phyloP scores from a whole-genome alignment of 2,329 filamentous ascomycete species.

The Basipetospora chlamydospora region DNA sequence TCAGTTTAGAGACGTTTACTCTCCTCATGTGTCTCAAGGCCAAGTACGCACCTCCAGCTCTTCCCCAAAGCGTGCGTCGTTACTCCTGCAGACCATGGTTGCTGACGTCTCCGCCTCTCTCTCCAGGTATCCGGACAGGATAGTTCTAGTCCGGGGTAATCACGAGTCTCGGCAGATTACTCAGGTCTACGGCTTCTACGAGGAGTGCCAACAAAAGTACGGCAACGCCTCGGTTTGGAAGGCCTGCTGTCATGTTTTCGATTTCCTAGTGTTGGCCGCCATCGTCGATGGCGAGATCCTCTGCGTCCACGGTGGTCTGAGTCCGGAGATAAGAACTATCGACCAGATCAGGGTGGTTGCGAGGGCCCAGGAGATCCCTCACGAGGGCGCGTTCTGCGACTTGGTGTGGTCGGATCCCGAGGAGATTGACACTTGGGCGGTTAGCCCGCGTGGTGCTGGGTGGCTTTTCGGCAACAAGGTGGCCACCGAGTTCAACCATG shows the following conservation, averaged over 20 bases:
- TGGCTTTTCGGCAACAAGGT: conserved; percentile 98
- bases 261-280: conserved; percentile 89
- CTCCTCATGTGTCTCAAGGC: conserved; percentile 88
- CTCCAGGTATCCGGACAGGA: conserved; percentile 86
- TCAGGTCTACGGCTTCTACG: conserved; percentile 98
- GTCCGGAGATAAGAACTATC: conserved; percentile 86
- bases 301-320: conserved; percentile 87
- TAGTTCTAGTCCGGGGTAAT: conserved; percentile 93
- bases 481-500: conserved; percentile 91
- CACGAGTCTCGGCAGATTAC: conserved; percentile 97
- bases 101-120: conserved; percentile 13
- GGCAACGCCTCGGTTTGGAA: conserved; percentile 99
- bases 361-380: conserved; percentile 91
- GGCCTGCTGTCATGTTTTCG: conserved; percentile 98
- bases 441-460: conserved; percentile 88
- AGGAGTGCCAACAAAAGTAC: conserved; percentile 95
- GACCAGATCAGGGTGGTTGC: conserved; percentile 99
- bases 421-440: conserved; percentile 89
- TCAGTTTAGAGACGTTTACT: conserved; percentile 95
- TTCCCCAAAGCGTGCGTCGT: not conserved
- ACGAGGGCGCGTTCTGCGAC: conserved; percentile 97
- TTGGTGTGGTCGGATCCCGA: conserved; percentile 97
- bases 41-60: conserved; percentile 24
- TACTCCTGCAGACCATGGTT: not conserved
- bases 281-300: conserved; percentile 98